These are phyloP conservation scores for Pluteus cervinus DNA, from an alignment of 768 basidiomycete genomes.

Conservation along the genomic window DNA sequence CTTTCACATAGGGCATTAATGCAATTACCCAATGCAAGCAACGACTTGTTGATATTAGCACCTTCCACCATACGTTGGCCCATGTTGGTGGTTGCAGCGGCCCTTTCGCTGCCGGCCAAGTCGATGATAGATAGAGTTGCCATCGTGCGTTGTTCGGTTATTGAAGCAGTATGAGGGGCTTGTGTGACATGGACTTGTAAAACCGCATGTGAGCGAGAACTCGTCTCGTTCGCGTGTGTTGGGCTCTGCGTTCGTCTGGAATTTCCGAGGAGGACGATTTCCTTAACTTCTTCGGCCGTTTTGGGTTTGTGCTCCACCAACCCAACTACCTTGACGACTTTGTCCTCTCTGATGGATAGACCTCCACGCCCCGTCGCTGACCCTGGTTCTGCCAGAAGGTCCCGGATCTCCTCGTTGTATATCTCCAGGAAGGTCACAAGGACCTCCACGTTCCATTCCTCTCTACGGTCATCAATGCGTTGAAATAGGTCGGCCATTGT, in stretches of 20 bases:
- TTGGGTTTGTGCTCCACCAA: conserved; percentile 77
- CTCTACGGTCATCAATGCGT: conserved; percentile 80
- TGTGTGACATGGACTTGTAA: conserved; percentile 92
- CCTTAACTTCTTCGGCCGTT: conserved; percentile 89
- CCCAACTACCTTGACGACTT: conserved; percentile 83
- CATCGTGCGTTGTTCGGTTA: conserved; percentile 77
- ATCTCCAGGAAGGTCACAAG: conserved; percentile 96
- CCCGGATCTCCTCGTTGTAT: conserved; percentile 98
- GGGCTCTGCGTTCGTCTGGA: conserved; percentile 84
- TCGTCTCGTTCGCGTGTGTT: conserved; percentile 94
- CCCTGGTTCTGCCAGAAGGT: conserved; percentile 80
- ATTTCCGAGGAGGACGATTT: conserved; percentile 89
- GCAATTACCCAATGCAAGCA: conserved; percentile 95
- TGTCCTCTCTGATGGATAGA: conserved; percentile 91
- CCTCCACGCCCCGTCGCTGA: conserved; percentile 66
- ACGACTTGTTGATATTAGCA: conserved; percentile 98
- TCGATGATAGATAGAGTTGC: conserved; percentile 97
- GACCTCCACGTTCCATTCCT: conserved; percentile 83
- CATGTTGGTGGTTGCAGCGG: conserved; percentile 95
- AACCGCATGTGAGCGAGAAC: conserved; percentile 96
- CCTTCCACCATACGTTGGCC: conserved; percentile 98
- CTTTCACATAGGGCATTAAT: conserved; percentile 98
- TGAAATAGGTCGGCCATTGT: conserved; percentile 97
- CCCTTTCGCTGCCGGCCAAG: conserved; percentile 94
- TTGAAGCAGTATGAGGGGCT: conserved; percentile 76